A percentile compares a stretch with the other conserved stretches of the same genome.
phyloP scores from a whole-genome alignment of 306 rosid genomes.

The Quercus variabilis region DNA sequence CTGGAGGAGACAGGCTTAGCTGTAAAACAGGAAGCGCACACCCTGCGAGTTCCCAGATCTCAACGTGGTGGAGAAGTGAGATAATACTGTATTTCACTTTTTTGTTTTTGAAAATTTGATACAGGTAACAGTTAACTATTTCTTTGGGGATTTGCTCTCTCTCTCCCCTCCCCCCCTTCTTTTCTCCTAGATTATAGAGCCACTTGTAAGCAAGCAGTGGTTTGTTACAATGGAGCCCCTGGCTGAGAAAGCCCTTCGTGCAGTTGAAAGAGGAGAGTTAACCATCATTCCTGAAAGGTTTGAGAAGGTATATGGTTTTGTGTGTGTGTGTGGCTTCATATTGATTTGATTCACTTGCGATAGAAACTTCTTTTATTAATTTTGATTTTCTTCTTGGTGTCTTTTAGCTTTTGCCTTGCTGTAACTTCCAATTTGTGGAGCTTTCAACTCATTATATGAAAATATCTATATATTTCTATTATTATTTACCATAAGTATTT shows the following conservation, averaged over 20 bases:
- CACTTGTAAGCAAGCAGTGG: slow-evolving; percentile 97
- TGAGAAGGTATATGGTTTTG: slow-evolving; percentile 60
- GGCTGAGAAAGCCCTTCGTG: slow-evolving; percentile 85
- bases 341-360: not conserved
- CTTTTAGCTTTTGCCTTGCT: not conserved
- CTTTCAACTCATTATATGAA: not conserved
- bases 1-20: slow-evolving; percentile 88
- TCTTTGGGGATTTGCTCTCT: slow-evolving; percentile 4
- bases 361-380: not conserved
- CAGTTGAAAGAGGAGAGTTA: slow-evolving; percentile 74
- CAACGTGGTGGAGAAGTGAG: slow-evolving; percentile 99
- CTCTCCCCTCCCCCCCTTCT: not conserved
- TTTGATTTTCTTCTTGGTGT: not conserved
- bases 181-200: slow-evolving; percentile 76
- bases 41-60: slow-evolving; percentile 90
- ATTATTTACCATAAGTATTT: not conserved
- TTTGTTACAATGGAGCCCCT: slow-evolving; percentile 95
- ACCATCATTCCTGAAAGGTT: slow-evolving; percentile 91
- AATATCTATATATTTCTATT: not conserved
- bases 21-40: slow-evolving; percentile 85
- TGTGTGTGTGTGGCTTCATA: not conserved
- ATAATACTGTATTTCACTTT: slow-evolving; percentile 1
- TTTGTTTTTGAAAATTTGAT: slow-evolving; percentile 16
- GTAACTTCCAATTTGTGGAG: not conserved
- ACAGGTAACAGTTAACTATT: not conserved